phyloP scores from a whole-genome alignment of 179 eudicot species.

The Monotropa hypopitys region DNA sequence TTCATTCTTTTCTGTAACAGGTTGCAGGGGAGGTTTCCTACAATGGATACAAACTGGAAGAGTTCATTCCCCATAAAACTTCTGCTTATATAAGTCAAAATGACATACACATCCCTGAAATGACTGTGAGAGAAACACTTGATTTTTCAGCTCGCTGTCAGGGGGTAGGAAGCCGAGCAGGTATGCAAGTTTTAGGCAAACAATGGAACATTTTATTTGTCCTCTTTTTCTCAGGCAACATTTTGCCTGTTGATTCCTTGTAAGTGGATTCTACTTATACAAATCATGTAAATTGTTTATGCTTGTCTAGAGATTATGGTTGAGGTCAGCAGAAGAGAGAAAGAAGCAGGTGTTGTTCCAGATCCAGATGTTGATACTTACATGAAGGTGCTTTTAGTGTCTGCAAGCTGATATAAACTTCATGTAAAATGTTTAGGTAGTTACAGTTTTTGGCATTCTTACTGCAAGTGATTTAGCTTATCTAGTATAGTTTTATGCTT shows the following conservation, averaged over 20 bases:
- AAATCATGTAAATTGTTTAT: not conserved
- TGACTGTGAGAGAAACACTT: constrained; percentile 67
- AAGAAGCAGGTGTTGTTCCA: constrained; percentile 62
- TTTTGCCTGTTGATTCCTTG: not conserved
- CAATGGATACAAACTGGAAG: constrained; percentile 56
- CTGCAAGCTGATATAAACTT: not conserved
- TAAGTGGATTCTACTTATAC: not conserved
- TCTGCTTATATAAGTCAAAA: constrained; percentile 71
- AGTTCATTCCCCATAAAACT: constrained; percentile 65
- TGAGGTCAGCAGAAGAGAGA: constrained; percentile 75
- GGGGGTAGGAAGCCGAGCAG: constrained; percentile 72
- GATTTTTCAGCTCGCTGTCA: constrained; percentile 68
- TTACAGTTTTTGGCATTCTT: not conserved
- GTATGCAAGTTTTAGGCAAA: constrained; percentile 14
- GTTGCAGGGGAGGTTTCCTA: constrained; percentile 58
- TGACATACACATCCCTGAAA: constrained; percentile 72
- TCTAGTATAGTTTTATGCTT: not conserved
- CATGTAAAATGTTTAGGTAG: not conserved
- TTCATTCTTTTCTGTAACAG: constrained; percentile 15
- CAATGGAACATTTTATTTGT: not conserved
- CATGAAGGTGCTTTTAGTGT: constrained; percentile 52
- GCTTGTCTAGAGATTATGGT: constrained; percentile 41
- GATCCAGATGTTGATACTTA: constrained; percentile 80
- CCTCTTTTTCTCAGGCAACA: not conserved
- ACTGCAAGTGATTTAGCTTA: not conserved